Evolutionary conservation across 2,329 filamentous ascomycete species (phyloP), one percentile per base, ranked within the genome.

Genomic region (Fusarium ambrosium): DNA sequence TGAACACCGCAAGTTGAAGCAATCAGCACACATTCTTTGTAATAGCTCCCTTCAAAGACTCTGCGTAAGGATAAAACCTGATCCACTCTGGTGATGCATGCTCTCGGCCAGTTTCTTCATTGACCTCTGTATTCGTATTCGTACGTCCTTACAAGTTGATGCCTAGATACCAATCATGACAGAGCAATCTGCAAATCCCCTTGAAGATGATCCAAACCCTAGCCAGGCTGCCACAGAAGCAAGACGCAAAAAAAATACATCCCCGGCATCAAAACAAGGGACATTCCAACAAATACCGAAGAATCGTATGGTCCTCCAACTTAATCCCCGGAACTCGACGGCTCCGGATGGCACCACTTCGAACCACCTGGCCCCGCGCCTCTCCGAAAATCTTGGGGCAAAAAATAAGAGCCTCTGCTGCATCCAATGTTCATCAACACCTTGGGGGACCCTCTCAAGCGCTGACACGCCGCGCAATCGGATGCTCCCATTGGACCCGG

Each of bases 341-440:
- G 73, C 70, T 66, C 73, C 73, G 66, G 59, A 66, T 78, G 74
- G 74, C 75, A 79, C 77, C 75, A 79, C 74, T 79, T 79, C 71
- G 66, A 51, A 73, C 74, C 74, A 32, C 56, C 34, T 71, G 64
- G 53, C 68, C 75, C 72, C 68, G 69, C 66, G 62, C 41, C 73
- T 55, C 66, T 76, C 66, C 70, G 67, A 78, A 71, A 71, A 62
- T 59, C 55, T 66, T 59, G 36, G 37, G 7, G 14, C 16, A 8
- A 22, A 14, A 34, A 29, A 32, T 29, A 32, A 41, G 43, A 34
- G 22, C 55, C 32, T 43, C 16, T 41, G 27, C 16, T 29, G 37
- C 53, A n/a, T 45, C 27, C 32, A 18, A 27, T 43, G 45, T 37
- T 45, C 22, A 24, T 34, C 20, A 56, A 43, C 45, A 11, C 36